Evolutionary conservation across 305 asterid species (phyloP), one percentile per base, ranked within the genome.

Genomic region (Fraxinus sp.): DNA sequence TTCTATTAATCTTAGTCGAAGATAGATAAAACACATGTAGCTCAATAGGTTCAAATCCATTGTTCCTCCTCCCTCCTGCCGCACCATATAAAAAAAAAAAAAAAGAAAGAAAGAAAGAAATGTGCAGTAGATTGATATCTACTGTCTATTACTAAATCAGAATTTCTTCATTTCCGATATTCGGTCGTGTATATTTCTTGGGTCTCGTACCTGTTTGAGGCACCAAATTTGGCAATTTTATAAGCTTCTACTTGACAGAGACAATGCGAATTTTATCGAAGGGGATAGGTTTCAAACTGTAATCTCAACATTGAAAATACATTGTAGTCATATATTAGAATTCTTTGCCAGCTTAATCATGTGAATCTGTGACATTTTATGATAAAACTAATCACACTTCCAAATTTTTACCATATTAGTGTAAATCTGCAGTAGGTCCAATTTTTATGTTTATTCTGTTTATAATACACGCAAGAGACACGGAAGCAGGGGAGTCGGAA

Each of bases 21-120:
- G 37, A 68, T 4, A 13, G 75, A 68, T 4, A 30, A 68, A 68
- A 68, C 75, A 11, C 39, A 28, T 68, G 75, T 68, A 66, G 36
- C 74, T 66, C 37, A 66, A 9, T 66, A 24, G 16, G 74, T 11
- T 68, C 75, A 26, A 66, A 68, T 68, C 8, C 75, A 30, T 28
- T 68, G 37, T 68, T 68, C 75, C 75, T 66, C 75, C 39, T 68
- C 36, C n/a, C 75, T 66, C 75, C 36, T 30, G 75, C 75, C 30
- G 13, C 75, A 1, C 39, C 37, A 7, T 18, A 7, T 7, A 59
- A 59, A 8, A 3, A 62, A 22, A 57, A 7, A n/a, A n/a, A n/a
- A n/a, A n/a, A n/a, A n/a, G n/a, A n/a, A n/a, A n/a, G n/a, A 24
- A 64, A 30, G 37, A 68, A 32, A 70, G 20, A 70, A 70, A 30